Conservation (phyloP, 306 rosid genomes). For the Ormosia semicastrata region DNA sequence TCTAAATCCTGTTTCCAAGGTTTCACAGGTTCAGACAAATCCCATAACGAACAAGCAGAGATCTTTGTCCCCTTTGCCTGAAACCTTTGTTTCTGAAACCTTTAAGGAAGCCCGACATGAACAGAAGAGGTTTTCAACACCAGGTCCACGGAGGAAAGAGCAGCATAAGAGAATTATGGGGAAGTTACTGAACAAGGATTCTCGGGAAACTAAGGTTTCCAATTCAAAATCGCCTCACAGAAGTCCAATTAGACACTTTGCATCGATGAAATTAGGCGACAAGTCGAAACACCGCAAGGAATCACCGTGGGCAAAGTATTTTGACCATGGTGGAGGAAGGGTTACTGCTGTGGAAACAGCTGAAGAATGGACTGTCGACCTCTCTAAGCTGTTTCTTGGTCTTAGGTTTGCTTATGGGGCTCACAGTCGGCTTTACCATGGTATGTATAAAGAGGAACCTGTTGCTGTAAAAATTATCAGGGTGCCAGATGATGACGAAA, state of each 20-base stretch:
- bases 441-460: conserved; percentile 70
- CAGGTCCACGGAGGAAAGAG: conserved; percentile 54
- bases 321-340: conserved; percentile 79
- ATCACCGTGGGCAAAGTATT: conserved; percentile 73
- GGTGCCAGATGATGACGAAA: conserved; percentile 84
- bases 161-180: conserved; percentile 54
- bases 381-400: conserved; percentile 80
- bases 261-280: conserved; percentile 42
- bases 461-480: conserved; percentile 86
- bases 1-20: conserved; percentile 26
- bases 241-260: conserved; percentile 54
- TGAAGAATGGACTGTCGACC: conserved; percentile 82
- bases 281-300: conserved; percentile 63
- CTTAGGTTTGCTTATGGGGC: conserved; percentile 91
- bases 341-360: conserved; percentile 85
- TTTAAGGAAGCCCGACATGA: conserved; percentile 73
- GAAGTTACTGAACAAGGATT: conserved; percentile 47
- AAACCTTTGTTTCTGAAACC: conserved; percentile 43
- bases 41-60: conserved; percentile 55
- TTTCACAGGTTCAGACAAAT: conserved; percentile 29
- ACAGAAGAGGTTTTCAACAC: conserved; percentile 71
- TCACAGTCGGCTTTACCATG: conserved; percentile 92
- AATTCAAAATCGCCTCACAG: conserved; percentile 24
- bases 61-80: conserved; percentile 77
- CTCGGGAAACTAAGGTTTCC: conserved; percentile 28